Conservation (phyloP, 306 rosid species). For the Corylus avellana region DNA sequence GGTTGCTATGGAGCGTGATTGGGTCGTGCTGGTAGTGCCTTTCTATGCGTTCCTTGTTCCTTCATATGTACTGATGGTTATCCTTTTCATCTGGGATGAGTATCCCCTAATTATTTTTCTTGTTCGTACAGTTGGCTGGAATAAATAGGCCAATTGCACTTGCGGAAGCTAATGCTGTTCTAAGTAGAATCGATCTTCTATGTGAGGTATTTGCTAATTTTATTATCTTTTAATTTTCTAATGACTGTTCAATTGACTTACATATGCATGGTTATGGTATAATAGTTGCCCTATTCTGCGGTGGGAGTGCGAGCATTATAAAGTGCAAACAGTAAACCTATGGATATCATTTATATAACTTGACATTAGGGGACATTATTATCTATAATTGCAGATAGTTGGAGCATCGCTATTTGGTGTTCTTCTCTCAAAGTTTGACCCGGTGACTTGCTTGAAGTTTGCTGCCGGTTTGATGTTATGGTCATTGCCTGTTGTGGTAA, state of each 20-base stretch:
- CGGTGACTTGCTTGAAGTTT: conserved; percentile 84
- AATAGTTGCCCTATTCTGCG: conserved; percentile 16
- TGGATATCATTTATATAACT: conserved; percentile 3
- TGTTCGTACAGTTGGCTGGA: conserved; percentile 77
- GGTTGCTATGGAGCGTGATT: conserved; percentile 93
- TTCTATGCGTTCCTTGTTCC: conserved; percentile 28
- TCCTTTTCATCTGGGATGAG: conserved; percentile 2
- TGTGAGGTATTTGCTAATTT: conserved; percentile 68
- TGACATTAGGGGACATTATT: conserved; percentile 23
- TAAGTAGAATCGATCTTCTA: conserved; percentile 87
- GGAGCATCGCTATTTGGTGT: conserved; percentile 85
- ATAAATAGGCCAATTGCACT: conserved; percentile 92
- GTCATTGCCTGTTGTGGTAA: conserved; percentile 80
- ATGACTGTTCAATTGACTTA: conserved; percentile 9
- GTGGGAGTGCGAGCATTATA: not conserved
- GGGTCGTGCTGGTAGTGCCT: conserved; percentile 88
- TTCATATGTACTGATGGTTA: conserved; percentile 13
- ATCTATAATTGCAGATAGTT: conserved; percentile 58
- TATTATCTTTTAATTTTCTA: not conserved
- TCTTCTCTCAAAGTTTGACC: conserved; percentile 81
- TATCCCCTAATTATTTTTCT: conserved; percentile 13
- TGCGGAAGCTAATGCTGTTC: conserved; percentile 87
- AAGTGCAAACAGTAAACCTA: not conserved
- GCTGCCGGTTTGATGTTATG: conserved; percentile 73
- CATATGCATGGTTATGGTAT: conserved; percentile 10